A percentile compares a stretch with the other conserved stretches of the same genome.
phyloP scores from a whole-genome alignment of 139 green algal genomes.

The Mesotaenium endlicherianum region DNA sequence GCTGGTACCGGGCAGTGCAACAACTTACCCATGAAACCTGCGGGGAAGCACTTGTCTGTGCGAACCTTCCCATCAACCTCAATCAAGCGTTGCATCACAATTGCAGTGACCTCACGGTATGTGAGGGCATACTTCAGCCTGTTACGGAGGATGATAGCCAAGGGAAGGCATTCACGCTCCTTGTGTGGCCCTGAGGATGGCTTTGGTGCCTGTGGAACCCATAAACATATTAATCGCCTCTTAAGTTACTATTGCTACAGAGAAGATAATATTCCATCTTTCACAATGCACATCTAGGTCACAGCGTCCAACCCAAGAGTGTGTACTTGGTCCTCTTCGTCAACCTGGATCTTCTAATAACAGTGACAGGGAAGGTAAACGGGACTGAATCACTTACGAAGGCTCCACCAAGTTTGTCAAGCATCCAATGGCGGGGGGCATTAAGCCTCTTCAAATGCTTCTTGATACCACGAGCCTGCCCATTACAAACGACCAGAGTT shows the following conservation, averaged over 20 bases:
- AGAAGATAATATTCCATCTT: too few species aligned
- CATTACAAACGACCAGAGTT: background rate
- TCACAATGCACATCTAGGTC: too few species aligned
- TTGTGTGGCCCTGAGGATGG: constrained; percentile 92
- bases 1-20: too few species aligned
- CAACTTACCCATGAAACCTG: constrained; percentile 93
- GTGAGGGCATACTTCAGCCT: constrained; percentile 99
- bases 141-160: constrained; percentile 96
- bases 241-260: too few species aligned
- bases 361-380: too few species aligned
- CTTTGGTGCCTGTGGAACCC: constrained; percentile 82
- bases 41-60: constrained; percentile 93
- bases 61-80: constrained; percentile 96
- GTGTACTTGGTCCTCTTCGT: too few species aligned
- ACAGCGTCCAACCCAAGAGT: too few species aligned
- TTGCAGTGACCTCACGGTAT: constrained; percentile 90
- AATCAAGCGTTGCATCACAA: constrained; percentile 96
- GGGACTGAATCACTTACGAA: constrained; percentile 67
- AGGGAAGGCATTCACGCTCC: constrained; percentile 94
- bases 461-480: constrained; percentile 71
- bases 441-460: constrained; percentile 99
- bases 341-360: too few species aligned
- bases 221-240: too few species aligned
- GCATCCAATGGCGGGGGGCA: constrained; percentile 98
- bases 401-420: constrained; percentile 98